Evolutionary conservation across 2,329 filamentous ascomycete species (phyloP).

Genomic region (Cladophialophora immunda): DNA sequence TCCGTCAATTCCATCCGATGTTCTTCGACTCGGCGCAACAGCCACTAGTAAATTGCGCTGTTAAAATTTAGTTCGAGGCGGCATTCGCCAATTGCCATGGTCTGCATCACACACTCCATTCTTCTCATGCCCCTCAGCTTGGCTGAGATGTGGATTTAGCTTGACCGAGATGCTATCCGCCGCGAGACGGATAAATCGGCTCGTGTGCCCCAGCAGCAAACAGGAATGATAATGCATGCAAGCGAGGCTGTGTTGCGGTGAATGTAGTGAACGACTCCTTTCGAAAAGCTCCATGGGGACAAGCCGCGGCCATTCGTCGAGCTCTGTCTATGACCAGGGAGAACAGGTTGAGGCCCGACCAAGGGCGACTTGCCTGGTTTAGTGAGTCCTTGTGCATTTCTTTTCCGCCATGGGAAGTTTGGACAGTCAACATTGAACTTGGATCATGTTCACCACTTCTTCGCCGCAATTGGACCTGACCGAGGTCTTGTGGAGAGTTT

Average conservation of each 20-base stretch:
- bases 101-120: not conserved
- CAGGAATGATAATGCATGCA: not conserved
- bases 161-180: conserved; percentile 2
- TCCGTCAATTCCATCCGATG: not conserved
- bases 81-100: not conserved
- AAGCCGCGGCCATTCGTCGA: not conserved
- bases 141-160: not conserved
- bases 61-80: not conserved
- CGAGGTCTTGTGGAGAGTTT: not conserved
- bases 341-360: not conserved
- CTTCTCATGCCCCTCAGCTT: not conserved
- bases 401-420: not conserved
- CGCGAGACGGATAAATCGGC: not conserved
- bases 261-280: not conserved
- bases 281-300: not conserved
- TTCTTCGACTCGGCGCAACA: not conserved
- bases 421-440: not conserved
- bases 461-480: not conserved
- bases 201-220: not conserved
- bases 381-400: not conserved
- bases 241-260: not conserved
- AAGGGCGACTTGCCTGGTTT: not conserved
- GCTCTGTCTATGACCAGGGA: not conserved
- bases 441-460: not conserved
- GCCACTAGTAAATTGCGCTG: not conserved